Evolutionary conservation across 495 filamentous ascomycete species (phyloP).

Genomic region (Tuber calosporum): DNA sequence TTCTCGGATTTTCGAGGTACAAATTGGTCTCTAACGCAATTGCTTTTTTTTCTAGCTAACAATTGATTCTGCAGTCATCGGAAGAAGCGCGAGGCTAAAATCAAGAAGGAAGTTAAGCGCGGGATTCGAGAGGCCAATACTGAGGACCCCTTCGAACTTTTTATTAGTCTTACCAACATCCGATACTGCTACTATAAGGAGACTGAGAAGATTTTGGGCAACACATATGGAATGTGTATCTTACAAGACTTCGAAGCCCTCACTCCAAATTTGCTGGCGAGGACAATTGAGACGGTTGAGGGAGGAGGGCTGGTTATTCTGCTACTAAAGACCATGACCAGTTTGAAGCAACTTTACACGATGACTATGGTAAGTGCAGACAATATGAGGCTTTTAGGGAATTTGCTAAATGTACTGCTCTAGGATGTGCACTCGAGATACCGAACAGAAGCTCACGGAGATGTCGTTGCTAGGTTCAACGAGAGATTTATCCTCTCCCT

Average conservation of each 20-base stretch:
- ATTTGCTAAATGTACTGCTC: background rate
- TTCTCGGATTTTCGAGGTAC: slow-evolving; percentile 77
- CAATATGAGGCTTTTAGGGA: too few relatives aligned
- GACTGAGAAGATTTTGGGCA: slow-evolving; percentile 98
- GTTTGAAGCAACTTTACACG: slow-evolving; percentile 94
- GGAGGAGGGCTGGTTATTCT: slow-evolving; percentile 88
- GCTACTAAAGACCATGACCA: slow-evolving; percentile 91
- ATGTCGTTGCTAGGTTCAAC: slow-evolving; percentile 94
- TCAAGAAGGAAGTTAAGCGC: slow-evolving; percentile 95
- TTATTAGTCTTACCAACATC: slow-evolving; percentile 92
- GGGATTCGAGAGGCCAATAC: slow-evolving; percentile 90
- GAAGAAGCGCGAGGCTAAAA: slow-evolving; percentile 95
- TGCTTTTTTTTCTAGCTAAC: background rate
- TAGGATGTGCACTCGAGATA: slow-evolving; percentile 88
- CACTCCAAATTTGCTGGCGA: slow-evolving; percentile 88
- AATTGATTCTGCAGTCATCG: slow-evolving; percentile 57
- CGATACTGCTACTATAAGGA: slow-evolving; percentile 99
- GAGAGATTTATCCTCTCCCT: slow-evolving; percentile 94
- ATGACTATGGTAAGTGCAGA: slow-evolving; percentile 61
- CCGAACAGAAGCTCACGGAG: slow-evolving; percentile 90
- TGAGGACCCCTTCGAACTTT: slow-evolving; percentile 96
- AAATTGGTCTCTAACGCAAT: background rate
- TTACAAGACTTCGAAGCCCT: slow-evolving; percentile 97
- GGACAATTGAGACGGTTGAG: slow-evolving; percentile 96
- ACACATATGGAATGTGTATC: slow-evolving; percentile 98